These are phyloP conservation scores for Globisporangium barbulae DNA, from an alignment of 352 stramenopile genomes.

Conservation along the genomic window DNA sequence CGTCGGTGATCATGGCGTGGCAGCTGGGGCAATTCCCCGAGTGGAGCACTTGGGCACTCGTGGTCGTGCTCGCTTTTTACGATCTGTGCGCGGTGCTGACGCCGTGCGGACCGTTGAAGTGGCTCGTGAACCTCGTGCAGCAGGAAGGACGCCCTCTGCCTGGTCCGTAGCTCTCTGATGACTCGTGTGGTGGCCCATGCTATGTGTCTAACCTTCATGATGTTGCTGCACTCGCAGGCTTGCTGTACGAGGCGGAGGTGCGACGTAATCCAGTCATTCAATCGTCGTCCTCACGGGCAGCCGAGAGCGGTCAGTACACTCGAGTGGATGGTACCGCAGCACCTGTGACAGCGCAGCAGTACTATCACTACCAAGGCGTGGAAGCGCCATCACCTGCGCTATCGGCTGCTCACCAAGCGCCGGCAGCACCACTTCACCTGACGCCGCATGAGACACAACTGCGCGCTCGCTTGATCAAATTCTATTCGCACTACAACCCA, in stretches of 20 bases:
- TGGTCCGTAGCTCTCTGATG: slow-evolving; percentile 32
- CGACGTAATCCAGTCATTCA: slow-evolving; percentile 30
- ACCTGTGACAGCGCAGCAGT: slow-evolving; percentile 37
- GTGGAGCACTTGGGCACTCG: slow-evolving; percentile 90
- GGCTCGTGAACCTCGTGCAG: slow-evolving; percentile 94
- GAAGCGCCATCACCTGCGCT: slow-evolving; percentile 22
- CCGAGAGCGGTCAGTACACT: slow-evolving; percentile 10
- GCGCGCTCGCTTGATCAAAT: slow-evolving; percentile 45
- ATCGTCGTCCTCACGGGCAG: slow-evolving; percentile 12
- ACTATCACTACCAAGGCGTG: slow-evolving; percentile 72
- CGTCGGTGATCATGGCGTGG: slow-evolving; percentile 98
- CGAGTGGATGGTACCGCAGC: not conserved
- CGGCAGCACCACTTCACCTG: slow-evolving; percentile 47
- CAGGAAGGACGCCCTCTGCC: slow-evolving; percentile 88
- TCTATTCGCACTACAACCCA: slow-evolving; percentile 74
- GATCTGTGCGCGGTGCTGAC: slow-evolving; percentile 99
- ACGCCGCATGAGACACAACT: slow-evolving; percentile 38
- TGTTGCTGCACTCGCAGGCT: slow-evolving; percentile 25
- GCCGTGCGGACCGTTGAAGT: slow-evolving; percentile 97
- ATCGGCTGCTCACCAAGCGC: not conserved
- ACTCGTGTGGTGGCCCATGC: not conserved
- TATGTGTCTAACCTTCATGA: not conserved
- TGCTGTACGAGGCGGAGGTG: slow-evolving; percentile 76
- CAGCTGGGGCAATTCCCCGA: slow-evolving; percentile 96
- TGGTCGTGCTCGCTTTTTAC: slow-evolving; percentile 97